phyloP scores from a whole-genome alignment of 768 basidiomycete species.

The Tricholomella constricta region DNA sequence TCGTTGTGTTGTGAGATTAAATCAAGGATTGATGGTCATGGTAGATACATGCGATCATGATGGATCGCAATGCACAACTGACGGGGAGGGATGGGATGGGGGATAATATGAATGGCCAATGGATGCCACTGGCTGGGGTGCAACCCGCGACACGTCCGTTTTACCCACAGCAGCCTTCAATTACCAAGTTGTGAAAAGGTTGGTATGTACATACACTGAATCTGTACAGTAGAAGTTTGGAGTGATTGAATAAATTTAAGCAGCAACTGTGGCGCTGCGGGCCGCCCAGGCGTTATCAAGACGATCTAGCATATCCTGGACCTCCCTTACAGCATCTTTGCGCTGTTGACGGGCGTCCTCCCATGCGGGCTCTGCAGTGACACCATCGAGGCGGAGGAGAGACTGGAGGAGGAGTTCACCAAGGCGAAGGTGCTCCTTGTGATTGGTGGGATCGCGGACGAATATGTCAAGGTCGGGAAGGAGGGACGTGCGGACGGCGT shows the following conservation, averaged over 20 bases:
- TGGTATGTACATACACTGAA: no score
- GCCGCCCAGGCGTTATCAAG: constrained; percentile 71
- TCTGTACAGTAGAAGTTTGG: no score
- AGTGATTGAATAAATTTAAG: no score
- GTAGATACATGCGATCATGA: constrained; percentile 71
- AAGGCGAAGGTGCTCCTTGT: constrained; percentile 56
- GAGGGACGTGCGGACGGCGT: constrained; percentile 53
- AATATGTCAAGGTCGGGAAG: constrained; percentile 60
- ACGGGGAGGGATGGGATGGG: constrained; percentile 41
- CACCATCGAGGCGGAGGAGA: constrained; percentile 84
- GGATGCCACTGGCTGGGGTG: constrained; percentile 15
- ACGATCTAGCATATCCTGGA: constrained; percentile 80
- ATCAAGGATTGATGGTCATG: neutral
- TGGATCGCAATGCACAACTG: constrained; percentile 68
- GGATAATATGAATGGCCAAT: constrained; percentile 16
- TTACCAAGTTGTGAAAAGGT: constrained; percentile 31
- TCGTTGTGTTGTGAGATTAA: neutral
- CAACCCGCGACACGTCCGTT: constrained; percentile 14
- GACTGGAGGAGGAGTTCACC: constrained; percentile 84
- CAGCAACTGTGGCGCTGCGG: constrained; percentile 8
- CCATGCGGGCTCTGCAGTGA: constrained; percentile 76
- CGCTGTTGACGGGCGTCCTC: constrained; percentile 74
- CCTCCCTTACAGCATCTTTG: constrained; percentile 84
- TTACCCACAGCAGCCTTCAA: constrained; percentile 23
- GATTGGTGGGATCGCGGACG: constrained; percentile 32